These are phyloP conservation scores for Salix purpurea DNA, from an alignment of 345 rosid species.

Conservation along the genomic window DNA sequence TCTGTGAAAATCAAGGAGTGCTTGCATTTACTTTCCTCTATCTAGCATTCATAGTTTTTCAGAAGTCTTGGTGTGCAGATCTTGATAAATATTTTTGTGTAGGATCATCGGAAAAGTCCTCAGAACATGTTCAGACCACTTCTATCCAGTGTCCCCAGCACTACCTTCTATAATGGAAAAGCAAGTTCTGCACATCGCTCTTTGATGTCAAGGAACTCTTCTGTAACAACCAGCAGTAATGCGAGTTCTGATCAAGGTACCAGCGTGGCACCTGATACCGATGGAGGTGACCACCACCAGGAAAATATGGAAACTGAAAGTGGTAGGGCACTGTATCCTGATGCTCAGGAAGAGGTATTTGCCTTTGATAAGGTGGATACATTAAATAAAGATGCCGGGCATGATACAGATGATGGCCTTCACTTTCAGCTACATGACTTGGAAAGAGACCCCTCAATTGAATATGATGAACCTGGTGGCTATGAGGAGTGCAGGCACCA, in stretches of 20 bases:
- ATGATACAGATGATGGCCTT: conserved; percentile 37
- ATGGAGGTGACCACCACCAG: conserved; percentile 46
- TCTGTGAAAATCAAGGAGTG: background rate
- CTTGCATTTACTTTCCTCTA: background rate
- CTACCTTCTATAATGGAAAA: conserved; percentile 73
- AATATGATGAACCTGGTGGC: conserved; percentile 35
- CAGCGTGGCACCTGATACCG: conserved; percentile 46
- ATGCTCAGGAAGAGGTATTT: conserved; percentile 56
- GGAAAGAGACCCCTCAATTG: conserved; percentile 33
- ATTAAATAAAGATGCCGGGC: conserved; percentile 35
- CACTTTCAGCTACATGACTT: conserved; percentile 37
- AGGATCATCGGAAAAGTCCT: conserved; percentile 89
- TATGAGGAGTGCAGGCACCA: conserved; percentile 41
- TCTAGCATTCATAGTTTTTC: background rate
- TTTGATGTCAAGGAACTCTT: conserved; percentile 61
- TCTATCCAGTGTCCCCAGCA: conserved; percentile 91
- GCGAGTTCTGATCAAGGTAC: conserved; percentile 61
- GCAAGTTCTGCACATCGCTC: conserved; percentile 53
- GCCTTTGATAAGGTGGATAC: conserved; percentile 53
- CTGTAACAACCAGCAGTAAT: conserved; percentile 62
- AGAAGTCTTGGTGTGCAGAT: conserved; percentile 9
- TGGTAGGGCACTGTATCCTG: conserved; percentile 28
- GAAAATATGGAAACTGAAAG: conserved; percentile 38
- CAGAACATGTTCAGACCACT: conserved; percentile 98
- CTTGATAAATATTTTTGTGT: conserved; percentile 24